These are phyloP conservation scores for Rhizoclosmatium globosum DNA, from an alignment of 192 early-diverging fungal genomes.

Conservation along the genomic window DNA sequence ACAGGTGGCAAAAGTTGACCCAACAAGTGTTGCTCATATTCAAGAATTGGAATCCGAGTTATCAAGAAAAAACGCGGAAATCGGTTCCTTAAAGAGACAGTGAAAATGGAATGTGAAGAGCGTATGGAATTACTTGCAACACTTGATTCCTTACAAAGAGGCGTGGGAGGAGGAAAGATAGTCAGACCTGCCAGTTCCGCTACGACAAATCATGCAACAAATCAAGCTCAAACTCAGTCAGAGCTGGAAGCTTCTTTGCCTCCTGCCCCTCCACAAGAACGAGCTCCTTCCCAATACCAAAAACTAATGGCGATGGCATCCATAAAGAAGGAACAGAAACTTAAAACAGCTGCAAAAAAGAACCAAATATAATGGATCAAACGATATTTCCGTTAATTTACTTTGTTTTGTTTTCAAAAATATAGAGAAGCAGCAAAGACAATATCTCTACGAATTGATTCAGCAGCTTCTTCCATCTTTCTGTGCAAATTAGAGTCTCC, in stretches of 20 bases:
- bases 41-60: conserved; percentile 35
- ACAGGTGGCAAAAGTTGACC: neutral
- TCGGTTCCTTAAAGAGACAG: conserved; percentile 61
- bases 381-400: neutral
- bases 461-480: conserved; percentile 91
- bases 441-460: conserved; percentile 91
- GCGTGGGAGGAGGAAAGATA: neutral
- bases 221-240: neutral
- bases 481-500: conserved; percentile 86
- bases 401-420: conserved; percentile 41
- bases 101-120: conserved; percentile 63
- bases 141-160: conserved; percentile 38
- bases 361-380: conserved; percentile 18
- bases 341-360: conserved; percentile 27
- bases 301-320: conserved; percentile 37
- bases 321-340: conserved; percentile 30
- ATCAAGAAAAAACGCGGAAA: conserved; percentile 52
- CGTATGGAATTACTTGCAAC: conserved; percentile 57
- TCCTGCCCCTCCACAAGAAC: neutral
- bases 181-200: neutral
- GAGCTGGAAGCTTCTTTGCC: neutral
- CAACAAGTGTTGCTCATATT: conserved; percentile 7
- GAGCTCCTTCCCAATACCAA: conserved; percentile 20
- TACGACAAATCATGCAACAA: neutral
- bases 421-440: conserved; percentile 95